These are phyloP conservation scores for Coffea eugenioides DNA, from an alignment of 257 asterid genomes.

Conservation along the genomic window DNA sequence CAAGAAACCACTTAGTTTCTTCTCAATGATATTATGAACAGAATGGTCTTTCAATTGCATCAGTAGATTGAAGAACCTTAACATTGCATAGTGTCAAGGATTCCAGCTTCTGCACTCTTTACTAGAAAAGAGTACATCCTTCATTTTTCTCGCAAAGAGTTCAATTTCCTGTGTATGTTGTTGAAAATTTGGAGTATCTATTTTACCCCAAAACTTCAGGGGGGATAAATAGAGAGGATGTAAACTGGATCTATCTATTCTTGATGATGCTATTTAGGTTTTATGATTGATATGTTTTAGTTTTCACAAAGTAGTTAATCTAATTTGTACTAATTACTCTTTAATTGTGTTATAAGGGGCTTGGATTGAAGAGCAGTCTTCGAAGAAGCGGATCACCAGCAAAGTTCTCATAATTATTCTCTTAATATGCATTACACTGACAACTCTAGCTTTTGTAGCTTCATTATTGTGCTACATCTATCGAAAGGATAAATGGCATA, in stretches of 20 bases:
- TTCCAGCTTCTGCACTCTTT: background rate
- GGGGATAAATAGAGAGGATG: background rate
- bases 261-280: background rate
- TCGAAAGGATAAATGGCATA: slow-evolving; percentile 42
- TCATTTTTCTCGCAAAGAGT: background rate
- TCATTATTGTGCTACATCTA: slow-evolving; percentile 45
- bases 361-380: slow-evolving; percentile 35
- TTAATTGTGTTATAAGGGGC: slow-evolving; percentile 47
- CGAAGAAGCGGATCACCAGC: slow-evolving; percentile 49
- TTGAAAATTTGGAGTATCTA: background rate
- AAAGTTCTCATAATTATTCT: slow-evolving; percentile 49
- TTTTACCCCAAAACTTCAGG: background rate
- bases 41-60: background rate
- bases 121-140: background rate
- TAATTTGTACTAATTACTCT: slow-evolving; percentile 1
- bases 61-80: background rate
- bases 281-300: background rate
- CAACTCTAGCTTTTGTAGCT: slow-evolving; percentile 51
- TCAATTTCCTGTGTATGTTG: background rate
- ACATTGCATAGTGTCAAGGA: background rate
- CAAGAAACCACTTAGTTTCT: background rate
- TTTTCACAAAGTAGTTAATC: slow-evolving; percentile 12
- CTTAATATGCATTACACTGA: slow-evolving; percentile 48
- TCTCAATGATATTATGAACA: background rate
- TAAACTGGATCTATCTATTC: background rate